Base-by-base conservation (phyloP, 129 eudicot species). In the Dittrichia graveolens region DNA sequence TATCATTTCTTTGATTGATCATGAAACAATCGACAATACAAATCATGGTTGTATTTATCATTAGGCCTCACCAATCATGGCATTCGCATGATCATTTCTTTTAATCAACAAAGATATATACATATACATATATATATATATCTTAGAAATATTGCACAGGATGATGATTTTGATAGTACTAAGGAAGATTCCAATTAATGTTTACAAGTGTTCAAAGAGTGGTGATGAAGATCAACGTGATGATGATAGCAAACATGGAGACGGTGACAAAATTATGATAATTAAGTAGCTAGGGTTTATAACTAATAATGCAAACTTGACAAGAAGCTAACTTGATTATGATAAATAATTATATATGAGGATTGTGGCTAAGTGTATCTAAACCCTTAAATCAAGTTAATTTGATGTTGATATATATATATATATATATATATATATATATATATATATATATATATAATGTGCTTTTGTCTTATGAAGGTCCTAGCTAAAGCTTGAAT, bases 1-100 rank as follows among this genome's bases (percentile, higher is more conserved):
- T 39, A 46, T 67, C 53, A 58, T 68, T 61, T 68, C 54, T 52
- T 57, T 70, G 75, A 59, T 69, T 69, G 63, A 69, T 60, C 60
- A 63, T 69, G 76, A 47, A 59, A 59, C 55, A 77, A 68, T 63
- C 48, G 74, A 59, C 75, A 54, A 48, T 2, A 68, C 24, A 61
- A 69, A 39, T 49, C 65, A 75, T 58, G 43, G 72, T 59, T 39
- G 52, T 42, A 11, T 58, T 50, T 34, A 46, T 57, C 10, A 58
- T 40, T 70, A 42, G 11, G 64, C 31, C 18, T 72, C 44, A 43
- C 66, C 55, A 69, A 71, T 71, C 66, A 34, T 55, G 31, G 50
- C 68, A 67, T 61, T 67, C 69, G 70, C 54, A 43, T 8, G 31
- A 75, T 65, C 31, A 6, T 55, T 53, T 54, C 47, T n/a, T 8